These are phyloP conservation scores for Pichia californica DNA, from an alignment of 805 yeast species.

Conservation along the genomic window DNA sequence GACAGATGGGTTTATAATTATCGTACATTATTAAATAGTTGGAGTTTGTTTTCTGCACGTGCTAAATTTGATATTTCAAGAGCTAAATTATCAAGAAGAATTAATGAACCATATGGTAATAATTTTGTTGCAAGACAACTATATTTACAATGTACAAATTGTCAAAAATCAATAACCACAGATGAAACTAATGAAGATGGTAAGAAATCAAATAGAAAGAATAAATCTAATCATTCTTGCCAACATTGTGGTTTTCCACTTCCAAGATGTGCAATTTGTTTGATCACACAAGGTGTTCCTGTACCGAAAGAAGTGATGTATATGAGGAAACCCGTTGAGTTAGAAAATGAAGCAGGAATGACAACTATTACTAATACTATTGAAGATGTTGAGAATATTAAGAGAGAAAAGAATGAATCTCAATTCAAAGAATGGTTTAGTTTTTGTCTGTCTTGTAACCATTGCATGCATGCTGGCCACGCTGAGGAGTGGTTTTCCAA, in stretches of 20 bases:
- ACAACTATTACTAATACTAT: background rate
- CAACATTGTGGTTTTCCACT: conserved; percentile 83
- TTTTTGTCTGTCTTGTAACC: conserved; percentile 85
- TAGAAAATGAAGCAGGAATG: background rate
- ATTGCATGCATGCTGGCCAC: conserved; percentile 91
- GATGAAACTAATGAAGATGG: conserved; percentile 11
- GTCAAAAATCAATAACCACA: conserved; percentile 65
- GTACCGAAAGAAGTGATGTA: conserved; percentile 37
- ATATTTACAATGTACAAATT: conserved; percentile 71
- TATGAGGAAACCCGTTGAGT: conserved; percentile 18
- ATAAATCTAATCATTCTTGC: conserved; percentile 35
- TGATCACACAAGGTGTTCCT: conserved; percentile 69
- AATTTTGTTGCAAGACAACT: conserved; percentile 63
- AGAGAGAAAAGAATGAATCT: conserved; percentile 28
- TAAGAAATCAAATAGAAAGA: conserved; percentile 5
- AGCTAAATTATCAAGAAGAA: conserved; percentile 52
- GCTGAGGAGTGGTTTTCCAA: conserved; percentile 94
- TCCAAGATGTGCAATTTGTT: conserved; percentile 87
- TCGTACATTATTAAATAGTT: conserved; percentile 62
- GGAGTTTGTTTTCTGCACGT: conserved; percentile 71
- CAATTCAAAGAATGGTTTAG: conserved; percentile 79
- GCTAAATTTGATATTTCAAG: conserved; percentile 84
- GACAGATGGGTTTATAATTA: conserved; percentile 75
- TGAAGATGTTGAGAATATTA: background rate
- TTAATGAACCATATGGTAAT: conserved; percentile 39